These are phyloP conservation scores for Sistotremastrum niveocremeum DNA, from an alignment of 768 basidiomycete species.

Conservation along the genomic window DNA sequence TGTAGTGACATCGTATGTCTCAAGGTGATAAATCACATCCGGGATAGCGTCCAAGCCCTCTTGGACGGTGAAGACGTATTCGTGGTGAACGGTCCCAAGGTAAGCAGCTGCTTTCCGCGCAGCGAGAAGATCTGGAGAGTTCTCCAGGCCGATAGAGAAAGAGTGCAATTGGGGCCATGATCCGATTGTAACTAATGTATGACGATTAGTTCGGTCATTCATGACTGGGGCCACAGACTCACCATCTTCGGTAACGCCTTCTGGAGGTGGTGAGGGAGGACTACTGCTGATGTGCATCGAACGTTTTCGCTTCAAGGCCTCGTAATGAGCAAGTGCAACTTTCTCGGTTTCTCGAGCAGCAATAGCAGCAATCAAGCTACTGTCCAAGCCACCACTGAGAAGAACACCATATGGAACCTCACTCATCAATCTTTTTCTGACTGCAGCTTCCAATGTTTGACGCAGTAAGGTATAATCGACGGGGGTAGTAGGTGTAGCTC, in stretches of 20 bases:
- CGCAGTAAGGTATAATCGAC: constrained; percentile 60
- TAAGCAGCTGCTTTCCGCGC: constrained; percentile 88
- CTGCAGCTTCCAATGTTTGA: constrained; percentile 78
- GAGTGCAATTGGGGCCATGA: constrained; percentile 96
- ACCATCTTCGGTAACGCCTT: constrained; percentile 43
- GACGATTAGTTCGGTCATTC: neutral
- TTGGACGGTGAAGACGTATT: constrained; percentile 95
- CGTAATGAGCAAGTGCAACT: constrained; percentile 64
- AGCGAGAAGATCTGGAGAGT: constrained; percentile 90
- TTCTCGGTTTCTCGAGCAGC: constrained; percentile 93
- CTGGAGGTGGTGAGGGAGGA: constrained; percentile 33
- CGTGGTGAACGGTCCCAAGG: constrained; percentile 91
- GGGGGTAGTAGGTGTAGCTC: constrained; percentile 41
- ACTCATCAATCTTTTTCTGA: constrained; percentile 91
- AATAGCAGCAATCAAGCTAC: constrained; percentile 89
- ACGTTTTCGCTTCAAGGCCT: constrained; percentile 45
- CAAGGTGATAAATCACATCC: constrained; percentile 95
- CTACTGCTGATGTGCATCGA: constrained; percentile 40
- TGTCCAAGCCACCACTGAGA: constrained; percentile 89
- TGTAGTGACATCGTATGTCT: constrained; percentile 98
- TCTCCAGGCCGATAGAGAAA: constrained; percentile 89
- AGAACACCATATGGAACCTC: constrained; percentile 98
- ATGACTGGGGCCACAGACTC: constrained; percentile 7
- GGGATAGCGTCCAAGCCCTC: constrained; percentile 95
- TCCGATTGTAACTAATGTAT: constrained; percentile 47